Base-by-base conservation (phyloP, 768 basidiomycete genomes). In the Leucosporidium scottii region DNA sequence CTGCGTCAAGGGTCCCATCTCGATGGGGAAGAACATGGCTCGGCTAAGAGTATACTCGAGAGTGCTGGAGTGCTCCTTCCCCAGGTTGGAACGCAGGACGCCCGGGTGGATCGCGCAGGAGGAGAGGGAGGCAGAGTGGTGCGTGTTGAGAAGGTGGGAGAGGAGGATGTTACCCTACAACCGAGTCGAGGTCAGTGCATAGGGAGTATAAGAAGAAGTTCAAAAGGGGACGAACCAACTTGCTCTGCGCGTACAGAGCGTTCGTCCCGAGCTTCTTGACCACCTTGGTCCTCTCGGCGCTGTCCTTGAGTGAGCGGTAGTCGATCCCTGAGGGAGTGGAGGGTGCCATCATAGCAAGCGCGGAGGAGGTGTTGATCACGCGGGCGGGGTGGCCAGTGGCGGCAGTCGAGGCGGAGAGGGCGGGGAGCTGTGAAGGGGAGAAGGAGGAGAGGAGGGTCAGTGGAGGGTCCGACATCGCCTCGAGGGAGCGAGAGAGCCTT, bases 51-150 rank as follows among this genome's bases (percentile, higher is more conserved):
- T 28, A 7, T 28, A 10, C n/a, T 39, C 25, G 50, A 31, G 4
- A 12, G 53, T 17, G 51, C 23, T 30, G 17, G 17, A 54, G 7
- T 50, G 21, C 49, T 50, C 21, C 49, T 25, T 21, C 49, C 49
- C 49, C 7, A 50, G 21, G 21, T 25, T 25, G 25, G 18, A 25
- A 7, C 49, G 18, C 7, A 57, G 60, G n/a, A 75, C 66, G 49
- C 72, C 73, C 12, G 69, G 67, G n/a, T 64, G 39, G 27, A 74
- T 54, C 31, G 49, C 64, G 27, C 61, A 61, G 18, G 75, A 74
- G 62, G 75, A 71, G 31, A 70, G 47, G 12, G 71, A 50, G 23
- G 62, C 5, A 12, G 34, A 36, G 34, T 36, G 12, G 34, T 6
- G 34, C 6, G 34, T 12, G 34, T 36, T 36, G 34, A 36, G 34